Evolutionary conservation across 2,329 filamentous ascomycete species (phyloP).

Genomic region (Fusarium duplospermum): DNA sequence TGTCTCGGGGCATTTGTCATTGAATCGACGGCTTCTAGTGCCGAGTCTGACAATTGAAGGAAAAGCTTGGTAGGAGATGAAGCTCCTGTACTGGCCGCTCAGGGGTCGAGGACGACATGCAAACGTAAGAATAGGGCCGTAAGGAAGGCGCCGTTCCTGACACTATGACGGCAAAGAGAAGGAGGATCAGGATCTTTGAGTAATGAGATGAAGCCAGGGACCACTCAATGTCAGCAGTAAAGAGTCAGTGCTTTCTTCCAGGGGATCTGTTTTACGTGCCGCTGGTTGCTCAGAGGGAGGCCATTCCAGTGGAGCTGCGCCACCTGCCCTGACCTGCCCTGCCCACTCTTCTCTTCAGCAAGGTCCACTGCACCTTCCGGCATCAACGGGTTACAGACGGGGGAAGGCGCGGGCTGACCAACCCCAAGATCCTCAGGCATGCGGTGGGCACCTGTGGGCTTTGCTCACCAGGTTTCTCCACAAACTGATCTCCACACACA

Average conservation of each 20-base stretch:
- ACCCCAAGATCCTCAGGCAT: constrained; percentile 5
- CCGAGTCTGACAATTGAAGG: background rate
- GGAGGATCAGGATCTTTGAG: background rate
- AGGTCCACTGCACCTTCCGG: background rate
- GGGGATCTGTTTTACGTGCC: constrained; percentile 1
- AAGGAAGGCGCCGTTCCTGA: constrained; percentile 23
- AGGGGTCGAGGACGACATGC: background rate
- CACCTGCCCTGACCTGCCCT: background rate
- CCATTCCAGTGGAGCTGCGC: background rate
- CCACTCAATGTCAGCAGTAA: constrained; percentile 6
- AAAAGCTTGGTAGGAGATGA: constrained; percentile 7
- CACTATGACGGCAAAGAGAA: constrained; percentile 11
- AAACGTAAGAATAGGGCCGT: constrained; percentile 7
- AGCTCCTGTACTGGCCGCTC: background rate
- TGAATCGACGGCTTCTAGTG: background rate
- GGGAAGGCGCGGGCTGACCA: constrained; percentile 1
- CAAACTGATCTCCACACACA: constrained; percentile 10
- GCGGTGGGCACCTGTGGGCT: background rate
- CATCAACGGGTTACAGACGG: background rate
- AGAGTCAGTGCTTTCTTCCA: constrained; percentile 1
- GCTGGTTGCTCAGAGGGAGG: background rate
- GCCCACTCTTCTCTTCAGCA: background rate
- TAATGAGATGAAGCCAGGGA: background rate
- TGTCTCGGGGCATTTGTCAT: constrained; percentile 13
- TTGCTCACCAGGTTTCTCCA: constrained; percentile 12